Percentiles rank a stretch among this genome's conserved stretches.
phyloP scores from a whole-genome alignment of 139 green algal genomes.

The Chlorella sorokiniana region DNA sequence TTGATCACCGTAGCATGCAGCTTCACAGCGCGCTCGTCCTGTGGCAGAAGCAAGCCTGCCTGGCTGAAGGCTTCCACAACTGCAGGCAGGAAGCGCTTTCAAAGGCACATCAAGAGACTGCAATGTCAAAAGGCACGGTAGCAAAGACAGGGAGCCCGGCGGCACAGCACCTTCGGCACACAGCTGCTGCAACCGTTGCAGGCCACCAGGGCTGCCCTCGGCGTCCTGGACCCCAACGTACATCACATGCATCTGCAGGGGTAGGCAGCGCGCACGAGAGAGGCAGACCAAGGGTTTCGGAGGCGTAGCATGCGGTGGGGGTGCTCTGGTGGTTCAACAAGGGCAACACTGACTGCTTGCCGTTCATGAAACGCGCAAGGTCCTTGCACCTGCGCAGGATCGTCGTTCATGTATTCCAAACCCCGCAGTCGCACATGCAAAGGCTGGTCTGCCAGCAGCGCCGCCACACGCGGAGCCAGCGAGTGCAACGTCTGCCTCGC shows the following conservation, averaged over 20 bases:
- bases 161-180: conserved; percentile 20
- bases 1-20: conserved; percentile 62
- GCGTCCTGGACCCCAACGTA: conserved; percentile 48
- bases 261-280: too few relatives aligned
- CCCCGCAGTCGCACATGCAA: conserved; percentile 41
- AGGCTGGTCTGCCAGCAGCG: conserved; percentile 34
- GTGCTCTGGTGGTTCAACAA: not conserved
- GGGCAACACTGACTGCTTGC: not conserved
- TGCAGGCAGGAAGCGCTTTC: not conserved
- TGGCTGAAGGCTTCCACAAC: conserved; percentile 42
- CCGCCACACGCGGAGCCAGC: conserved; percentile 28
- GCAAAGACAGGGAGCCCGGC: not conserved
- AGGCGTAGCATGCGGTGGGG: not conserved
- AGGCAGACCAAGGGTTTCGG: too few relatives aligned
- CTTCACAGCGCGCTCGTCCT: conserved; percentile 53
- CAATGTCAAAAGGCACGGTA: not conserved
- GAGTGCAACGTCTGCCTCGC: conserved; percentile 35
- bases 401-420: conserved; percentile 63
- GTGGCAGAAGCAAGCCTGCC: conserved; percentile 47
- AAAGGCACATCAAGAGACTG: not conserved
- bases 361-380: not conserved
- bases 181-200: conserved; percentile 47
- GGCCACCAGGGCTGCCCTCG: not conserved
- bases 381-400: conserved; percentile 28
- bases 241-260: conserved; percentile 53